Percentiles rank a stretch among this genome's conserved stretches.
phyloP scores from a whole-genome alignment of 495 filamentous ascomycete species.

The Penicillium silybi region DNA sequence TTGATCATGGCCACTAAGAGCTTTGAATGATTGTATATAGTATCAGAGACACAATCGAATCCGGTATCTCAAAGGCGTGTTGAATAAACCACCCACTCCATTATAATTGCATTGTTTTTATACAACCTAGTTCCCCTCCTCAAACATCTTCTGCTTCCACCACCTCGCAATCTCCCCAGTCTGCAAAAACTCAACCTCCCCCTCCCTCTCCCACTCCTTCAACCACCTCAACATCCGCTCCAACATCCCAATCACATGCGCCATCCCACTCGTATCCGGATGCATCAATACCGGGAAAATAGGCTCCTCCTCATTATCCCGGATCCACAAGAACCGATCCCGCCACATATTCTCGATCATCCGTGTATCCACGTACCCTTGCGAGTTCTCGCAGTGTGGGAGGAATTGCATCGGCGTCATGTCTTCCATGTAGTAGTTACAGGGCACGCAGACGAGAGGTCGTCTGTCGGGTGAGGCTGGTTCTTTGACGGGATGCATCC shows the following conservation, averaged over 20 bases:
- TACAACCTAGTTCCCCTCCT: background rate
- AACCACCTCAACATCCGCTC: constrained; percentile 54
- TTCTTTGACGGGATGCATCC: constrained; percentile 54
- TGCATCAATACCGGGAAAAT: constrained; percentile 53
- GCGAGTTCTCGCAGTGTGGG: constrained; percentile 46
- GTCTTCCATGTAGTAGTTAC: constrained; percentile 56
- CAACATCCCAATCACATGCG: constrained; percentile 58
- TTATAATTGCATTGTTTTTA: too few species aligned
- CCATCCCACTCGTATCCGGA: constrained; percentile 60
- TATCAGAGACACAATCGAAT: too few species aligned
- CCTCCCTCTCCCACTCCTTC: constrained; percentile 34
- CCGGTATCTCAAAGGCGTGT: too few species aligned
- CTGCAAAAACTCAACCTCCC: constrained; percentile 46
- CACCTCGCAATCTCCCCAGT: constrained; percentile 26
- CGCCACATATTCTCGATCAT: constrained; percentile 54
- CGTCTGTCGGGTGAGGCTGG: constrained; percentile 22
- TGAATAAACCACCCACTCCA: too few species aligned
- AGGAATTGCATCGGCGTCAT: constrained; percentile 55
- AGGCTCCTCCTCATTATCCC: constrained; percentile 33
- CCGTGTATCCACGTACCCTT: constrained; percentile 50
- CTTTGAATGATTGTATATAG: too few species aligned
- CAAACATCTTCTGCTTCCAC: constrained; percentile 14
- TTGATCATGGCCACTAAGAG: too few species aligned
- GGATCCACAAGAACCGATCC: constrained; percentile 46
- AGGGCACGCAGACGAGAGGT: constrained; percentile 49